Base-by-base conservation (phyloP, 1,284 basidiomycete genomes). In the Pterulicium gracile region DNA sequence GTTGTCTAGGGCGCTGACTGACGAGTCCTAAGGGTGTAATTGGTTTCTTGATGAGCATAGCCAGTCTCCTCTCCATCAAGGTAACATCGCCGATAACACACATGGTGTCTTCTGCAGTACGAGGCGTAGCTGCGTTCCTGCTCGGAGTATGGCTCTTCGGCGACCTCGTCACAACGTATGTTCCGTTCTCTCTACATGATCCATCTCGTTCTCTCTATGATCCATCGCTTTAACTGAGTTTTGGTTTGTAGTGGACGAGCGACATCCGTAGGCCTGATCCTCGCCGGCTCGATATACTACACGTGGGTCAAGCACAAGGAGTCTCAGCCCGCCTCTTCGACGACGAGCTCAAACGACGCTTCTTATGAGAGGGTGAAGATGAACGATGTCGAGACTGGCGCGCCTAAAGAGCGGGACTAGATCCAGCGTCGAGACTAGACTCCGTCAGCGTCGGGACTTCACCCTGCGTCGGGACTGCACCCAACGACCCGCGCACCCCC, bases 81-180 rank as follows among this genome's bases (percentile, higher is more conserved):
- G 82, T 93, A 50, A 93, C 90, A 2, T 92, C 88, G 1, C 89
- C 89, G 13, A 88, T 92, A 59, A 91, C 89, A 1, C 89, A 93
- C 61, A 93, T 93, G 90, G 70, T 92, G 23, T 89, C 87, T 4
- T 88, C 87, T 12, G 88, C 88, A 40, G 84, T 88, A 20, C 81
- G 81, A 36, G 88, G 88, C 15, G 89, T 92, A 20, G 78, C 88
- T 0, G 83, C 81, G 13, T 87, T 87, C 1, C 58, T 88, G 42
- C 70, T 92, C 14, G 85, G 79, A 22, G 70, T 84, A 59, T 81
- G 73, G 77, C 53, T 88, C 13, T 92, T 92, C 66, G 55, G 66
- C 17, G 89, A 93, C 44, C 58, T 83, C 47, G 77, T 93, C 52
- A 81, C 82, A 3, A 70, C 66, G 87, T 83, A 58, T 56, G 81